Conservation (phyloP, 2,329 filamentous ascomycete genomes). For the Lecanoromycetidae sp. region DNA sequence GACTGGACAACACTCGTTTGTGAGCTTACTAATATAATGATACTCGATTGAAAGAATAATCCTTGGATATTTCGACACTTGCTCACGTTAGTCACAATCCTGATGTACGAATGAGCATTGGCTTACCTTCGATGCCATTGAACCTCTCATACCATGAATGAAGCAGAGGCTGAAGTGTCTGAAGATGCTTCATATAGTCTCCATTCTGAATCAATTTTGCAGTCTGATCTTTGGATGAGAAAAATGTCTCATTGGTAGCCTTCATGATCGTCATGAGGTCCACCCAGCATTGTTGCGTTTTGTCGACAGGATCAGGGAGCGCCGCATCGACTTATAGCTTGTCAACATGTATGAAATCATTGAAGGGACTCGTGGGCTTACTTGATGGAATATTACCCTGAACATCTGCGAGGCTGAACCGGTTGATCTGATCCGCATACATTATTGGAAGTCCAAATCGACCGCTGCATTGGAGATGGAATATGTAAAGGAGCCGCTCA, state of each 20-base stretch:
- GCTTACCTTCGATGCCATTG: constrained; percentile 52
- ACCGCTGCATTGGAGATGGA: constrained; percentile 86
- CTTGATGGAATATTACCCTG: constrained; percentile 2
- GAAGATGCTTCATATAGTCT: constrained; percentile 67
- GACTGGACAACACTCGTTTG: background rate
- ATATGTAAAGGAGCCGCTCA: constrained; percentile 76
- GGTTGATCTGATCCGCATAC: constrained; percentile 13
- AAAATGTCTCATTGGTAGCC: constrained; percentile 75
- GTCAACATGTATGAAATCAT: background rate
- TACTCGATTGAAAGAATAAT: constrained; percentile 89
- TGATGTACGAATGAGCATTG: background rate
- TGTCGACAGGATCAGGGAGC: constrained; percentile 34
- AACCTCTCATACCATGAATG: constrained; percentile 71
- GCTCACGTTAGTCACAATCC: constrained; percentile 20
- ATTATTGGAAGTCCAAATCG: constrained; percentile 41
- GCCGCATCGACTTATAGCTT: constrained; percentile 2
- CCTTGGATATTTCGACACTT: constrained; percentile 46
- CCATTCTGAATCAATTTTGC: constrained; percentile 79
- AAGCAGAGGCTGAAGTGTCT: constrained; percentile 68
- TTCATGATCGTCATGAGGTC: constrained; percentile 90
- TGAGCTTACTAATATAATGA: constrained; percentile 65
- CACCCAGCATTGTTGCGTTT: constrained; percentile 73
- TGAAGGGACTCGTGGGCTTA: background rate
- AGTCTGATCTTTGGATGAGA: constrained; percentile 75
- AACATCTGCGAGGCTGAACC: constrained; percentile 1